phyloP scores from a whole-genome alignment of 257 asterid species.

The Solanum corneliomulleri region DNA sequence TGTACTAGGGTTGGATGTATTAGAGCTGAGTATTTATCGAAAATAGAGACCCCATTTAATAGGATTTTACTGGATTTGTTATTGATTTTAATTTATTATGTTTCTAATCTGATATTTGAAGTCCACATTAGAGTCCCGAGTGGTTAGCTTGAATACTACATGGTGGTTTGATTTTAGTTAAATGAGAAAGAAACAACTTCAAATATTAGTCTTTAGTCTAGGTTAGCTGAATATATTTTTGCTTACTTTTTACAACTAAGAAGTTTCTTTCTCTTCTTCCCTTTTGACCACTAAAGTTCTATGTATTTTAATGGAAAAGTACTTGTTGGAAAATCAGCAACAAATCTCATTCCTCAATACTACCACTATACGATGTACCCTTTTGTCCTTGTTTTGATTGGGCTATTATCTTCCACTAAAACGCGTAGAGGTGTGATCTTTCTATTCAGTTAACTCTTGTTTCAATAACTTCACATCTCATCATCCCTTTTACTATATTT shows the following conservation, averaged over 20 bases:
- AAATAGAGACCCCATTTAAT: no score
- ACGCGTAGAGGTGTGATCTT: constrained; percentile 7
- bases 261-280: background rate
- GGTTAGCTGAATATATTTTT: background rate
- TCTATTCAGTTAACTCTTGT: background rate
- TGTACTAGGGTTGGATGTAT: background rate
- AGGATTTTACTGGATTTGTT: no score
- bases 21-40: no score
- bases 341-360: background rate
- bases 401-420: background rate
- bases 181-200: background rate
- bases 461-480: background rate
- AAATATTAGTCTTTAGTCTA: background rate
- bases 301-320: background rate
- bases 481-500: background rate
- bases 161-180: background rate
- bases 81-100: no score
- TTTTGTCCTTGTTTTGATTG: background rate
- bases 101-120: fast-evolving
- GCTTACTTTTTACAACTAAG: background rate
- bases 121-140: background rate
- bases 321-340: background rate
- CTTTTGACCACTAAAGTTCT: background rate
- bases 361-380: background rate
- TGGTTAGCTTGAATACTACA: no score